A percentile compares a stretch with the other conserved stretches of the same genome.
Conservation (phyloP, 192 early-diverging fungal species). For the Linnemannia zychae region DNA sequence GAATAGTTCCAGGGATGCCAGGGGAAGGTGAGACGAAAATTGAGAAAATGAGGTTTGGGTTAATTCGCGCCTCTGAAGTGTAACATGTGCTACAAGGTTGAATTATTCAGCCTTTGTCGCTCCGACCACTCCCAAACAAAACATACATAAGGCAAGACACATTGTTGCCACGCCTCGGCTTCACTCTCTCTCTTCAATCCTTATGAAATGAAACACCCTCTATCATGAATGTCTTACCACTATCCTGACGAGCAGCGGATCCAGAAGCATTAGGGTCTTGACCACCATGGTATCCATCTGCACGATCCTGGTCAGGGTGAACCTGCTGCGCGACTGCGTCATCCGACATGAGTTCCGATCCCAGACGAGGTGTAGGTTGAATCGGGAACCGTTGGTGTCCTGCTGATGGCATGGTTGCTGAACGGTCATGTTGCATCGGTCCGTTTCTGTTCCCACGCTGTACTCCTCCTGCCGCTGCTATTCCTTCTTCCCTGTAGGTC, state of each 20-base stretch:
- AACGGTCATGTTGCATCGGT: conserved; percentile 27
- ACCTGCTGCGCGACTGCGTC: conserved; percentile 26
- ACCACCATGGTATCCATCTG: conserved; percentile 48
- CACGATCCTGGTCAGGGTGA: conserved; percentile 20
- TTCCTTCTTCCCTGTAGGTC: conserved; percentile 6
- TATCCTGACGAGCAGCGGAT: neutral
- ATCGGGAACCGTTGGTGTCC: conserved; percentile 31
- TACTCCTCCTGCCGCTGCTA: neutral
- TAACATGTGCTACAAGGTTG: neutral
- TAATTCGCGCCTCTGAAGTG: neutral
- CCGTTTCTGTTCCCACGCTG: neutral
- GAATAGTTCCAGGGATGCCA: neutral
- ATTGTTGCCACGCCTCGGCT: too few species aligned
- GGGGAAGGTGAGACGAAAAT: neutral
- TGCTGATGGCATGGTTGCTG: conserved; percentile 25
- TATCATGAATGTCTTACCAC: conserved; percentile 3
- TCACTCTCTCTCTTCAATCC: neutral
- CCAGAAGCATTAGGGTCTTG: conserved; percentile 15
- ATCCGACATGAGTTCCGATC: conserved; percentile 43
- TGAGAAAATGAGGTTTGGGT: neutral
- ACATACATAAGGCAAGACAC: too few species aligned
- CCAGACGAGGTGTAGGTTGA: conserved; percentile 11
- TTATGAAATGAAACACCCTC: neutral
- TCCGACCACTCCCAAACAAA: too few species aligned
- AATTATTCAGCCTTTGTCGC: neutral